Conservation (phyloP, 805 yeast species). For the Candida qinlingensis region DNA sequence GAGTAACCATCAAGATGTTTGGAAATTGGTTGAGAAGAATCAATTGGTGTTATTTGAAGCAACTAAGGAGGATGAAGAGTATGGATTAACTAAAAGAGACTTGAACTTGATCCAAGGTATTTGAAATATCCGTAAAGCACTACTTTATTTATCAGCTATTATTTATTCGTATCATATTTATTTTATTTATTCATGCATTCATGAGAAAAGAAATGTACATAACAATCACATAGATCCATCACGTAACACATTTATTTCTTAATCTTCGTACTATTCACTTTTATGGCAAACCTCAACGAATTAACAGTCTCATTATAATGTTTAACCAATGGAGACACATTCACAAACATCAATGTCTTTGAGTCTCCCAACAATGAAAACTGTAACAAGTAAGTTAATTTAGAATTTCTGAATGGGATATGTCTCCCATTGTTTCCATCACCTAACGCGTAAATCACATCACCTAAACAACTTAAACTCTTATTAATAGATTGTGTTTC, state of each 20-base stretch:
- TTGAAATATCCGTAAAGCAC: background rate
- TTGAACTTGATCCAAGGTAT: conserved; percentile 12
- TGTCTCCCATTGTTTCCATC: conserved; percentile 43
- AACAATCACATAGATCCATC: background rate
- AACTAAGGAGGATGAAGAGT: conserved; percentile 7
- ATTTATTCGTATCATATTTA: background rate
- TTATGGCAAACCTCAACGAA: conserved; percentile 84
- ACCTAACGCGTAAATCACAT: conserved; percentile 73
- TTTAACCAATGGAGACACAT: conserved; percentile 59
- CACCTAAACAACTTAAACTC: conserved; percentile 83
- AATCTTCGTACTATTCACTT: conserved; percentile 56
- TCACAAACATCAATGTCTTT: conserved; percentile 91
- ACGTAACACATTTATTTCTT: conserved; percentile 1
- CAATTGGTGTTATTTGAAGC: conserved; percentile 1
- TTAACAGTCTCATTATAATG: conserved; percentile 76
- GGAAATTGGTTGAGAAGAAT: conserved; percentile 32
- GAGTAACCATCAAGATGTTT: conserved; percentile 26
- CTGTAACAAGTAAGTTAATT: conserved; percentile 80
- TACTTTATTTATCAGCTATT: background rate
- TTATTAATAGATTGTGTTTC: conserved; percentile 90
- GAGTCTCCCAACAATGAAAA: conserved; percentile 81
- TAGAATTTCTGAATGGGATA: conserved; percentile 92
- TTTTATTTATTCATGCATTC: conserved; percentile 2
- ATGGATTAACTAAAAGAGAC: conserved; percentile 10
- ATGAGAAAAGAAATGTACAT: background rate